Conservation (phyloP, 129 eudicot species). For the Flaveria trinervia region DNA sequence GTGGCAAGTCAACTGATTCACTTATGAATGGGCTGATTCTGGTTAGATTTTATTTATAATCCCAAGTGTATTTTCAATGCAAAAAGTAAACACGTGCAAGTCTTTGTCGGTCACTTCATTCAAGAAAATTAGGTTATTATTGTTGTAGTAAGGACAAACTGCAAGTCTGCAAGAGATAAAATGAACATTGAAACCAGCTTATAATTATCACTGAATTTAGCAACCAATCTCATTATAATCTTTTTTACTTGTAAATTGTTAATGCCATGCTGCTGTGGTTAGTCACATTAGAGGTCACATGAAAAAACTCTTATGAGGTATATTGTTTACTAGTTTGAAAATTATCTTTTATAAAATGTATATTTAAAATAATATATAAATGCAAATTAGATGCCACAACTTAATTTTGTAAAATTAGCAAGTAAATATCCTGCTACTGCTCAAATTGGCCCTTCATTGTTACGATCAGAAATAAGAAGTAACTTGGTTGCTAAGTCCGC, state of each 20-base stretch:
- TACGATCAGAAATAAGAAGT: background rate
- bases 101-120: background rate
- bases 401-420: background rate
- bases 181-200: background rate
- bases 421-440: background rate
- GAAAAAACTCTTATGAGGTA: background rate
- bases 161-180: background rate
- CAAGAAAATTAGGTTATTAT: background rate
- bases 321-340: background rate
- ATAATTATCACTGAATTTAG: background rate
- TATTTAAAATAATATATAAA: no score
- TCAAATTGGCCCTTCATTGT: background rate
- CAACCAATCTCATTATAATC: background rate
- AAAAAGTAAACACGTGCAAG: background rate
- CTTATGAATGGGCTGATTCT: background rate
- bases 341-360: background rate
- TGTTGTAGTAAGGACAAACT: slow-evolving; percentile 1
- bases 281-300: background rate
- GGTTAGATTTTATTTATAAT: background rate
- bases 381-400: background rate
- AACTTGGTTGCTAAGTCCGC: background rate
- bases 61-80: background rate
- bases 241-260: background rate
- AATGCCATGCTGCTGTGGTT: background rate
- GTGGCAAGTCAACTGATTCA: background rate